Conservation (phyloP, 805 yeast species). For the Kazachstania kunashirensis region DNA sequence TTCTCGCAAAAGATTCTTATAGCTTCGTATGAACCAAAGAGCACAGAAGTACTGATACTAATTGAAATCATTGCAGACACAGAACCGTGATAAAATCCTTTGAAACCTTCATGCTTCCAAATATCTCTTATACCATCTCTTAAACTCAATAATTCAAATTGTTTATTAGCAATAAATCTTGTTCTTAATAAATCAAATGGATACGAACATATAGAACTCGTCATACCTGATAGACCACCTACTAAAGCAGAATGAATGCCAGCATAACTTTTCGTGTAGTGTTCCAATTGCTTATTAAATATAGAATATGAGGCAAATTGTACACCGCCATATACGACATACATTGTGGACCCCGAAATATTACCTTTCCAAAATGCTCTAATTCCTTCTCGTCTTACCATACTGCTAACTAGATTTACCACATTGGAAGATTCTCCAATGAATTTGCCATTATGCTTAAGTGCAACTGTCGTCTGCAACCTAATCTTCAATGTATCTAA, state of each 20-base stretch:
- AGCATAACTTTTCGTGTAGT: slow-evolving; percentile 10
- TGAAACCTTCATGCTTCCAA: slow-evolving; percentile 33
- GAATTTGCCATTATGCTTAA: neutral
- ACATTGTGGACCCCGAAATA: slow-evolving; percentile 81
- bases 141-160: slow-evolving; percentile 13
- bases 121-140: slow-evolving; percentile 28
- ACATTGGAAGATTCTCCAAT: neutral
- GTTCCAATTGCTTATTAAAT: slow-evolving; percentile 35
- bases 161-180: slow-evolving; percentile 60
- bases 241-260: slow-evolving; percentile 38
- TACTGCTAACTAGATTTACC: slow-evolving; percentile 6
- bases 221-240: slow-evolving; percentile 70
- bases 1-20: slow-evolving; percentile 32
- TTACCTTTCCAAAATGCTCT: slow-evolving; percentile 92
- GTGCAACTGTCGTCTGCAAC: slow-evolving; percentile 17
- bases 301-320: slow-evolving; percentile 70
- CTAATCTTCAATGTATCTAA: slow-evolving; percentile 28
- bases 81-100: slow-evolving; percentile 43
- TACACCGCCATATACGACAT: slow-evolving; percentile 71
- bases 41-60: slow-evolving; percentile 60
- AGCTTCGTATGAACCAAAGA: slow-evolving; percentile 59
- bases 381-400: slow-evolving; percentile 57
- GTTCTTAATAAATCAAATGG: slow-evolving; percentile 90
- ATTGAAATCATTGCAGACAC: slow-evolving; percentile 48
- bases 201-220: slow-evolving; percentile 66